These are phyloP conservation scores for Umbilicaria muhlenbergii DNA, from an alignment of 495 filamentous ascomycete species.

Conservation along the genomic window DNA sequence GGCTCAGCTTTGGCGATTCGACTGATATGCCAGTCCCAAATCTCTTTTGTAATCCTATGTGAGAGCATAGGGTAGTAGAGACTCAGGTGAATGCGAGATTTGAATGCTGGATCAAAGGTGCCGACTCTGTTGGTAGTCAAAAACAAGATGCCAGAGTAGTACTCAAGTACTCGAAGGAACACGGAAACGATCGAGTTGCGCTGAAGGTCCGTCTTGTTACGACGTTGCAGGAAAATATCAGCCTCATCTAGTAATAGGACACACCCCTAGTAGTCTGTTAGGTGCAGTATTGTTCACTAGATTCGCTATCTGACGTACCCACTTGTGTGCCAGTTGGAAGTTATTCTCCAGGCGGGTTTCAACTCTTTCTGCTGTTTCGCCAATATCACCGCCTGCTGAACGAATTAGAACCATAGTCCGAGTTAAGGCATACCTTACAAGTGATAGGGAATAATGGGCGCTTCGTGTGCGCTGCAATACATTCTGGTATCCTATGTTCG, in stretches of 20 bases:
- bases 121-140: slow-evolving; percentile 28
- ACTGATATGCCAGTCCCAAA: too few relatives aligned
- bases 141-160: slow-evolving; percentile 30
- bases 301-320: slow-evolving; percentile 17
- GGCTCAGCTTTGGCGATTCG: too few relatives aligned
- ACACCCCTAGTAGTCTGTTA: slow-evolving; percentile 18
- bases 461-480: slow-evolving; percentile 16
- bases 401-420: too few relatives aligned
- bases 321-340: slow-evolving; percentile 26
- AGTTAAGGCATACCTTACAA: not conserved
- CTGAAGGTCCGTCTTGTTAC: slow-evolving; percentile 17
- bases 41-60: too few relatives aligned
- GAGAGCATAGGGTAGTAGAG: slow-evolving; percentile 19
- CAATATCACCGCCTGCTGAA: slow-evolving; percentile 13
- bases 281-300: too few relatives aligned
- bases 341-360: slow-evolving; percentile 23
- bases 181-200: slow-evolving; percentile 31
- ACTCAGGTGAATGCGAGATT: slow-evolving; percentile 31
- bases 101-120: slow-evolving; percentile 33
- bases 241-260: slow-evolving; percentile 32
- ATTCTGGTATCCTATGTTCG: slow-evolving; percentile 4
- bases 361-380: slow-evolving; percentile 20
- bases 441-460: slow-evolving; percentile 20
- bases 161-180: slow-evolving; percentile 35
- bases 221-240: slow-evolving; percentile 29